Conservation (phyloP, 805 yeast genomes). For the Clavispora carvajalis region DNA sequence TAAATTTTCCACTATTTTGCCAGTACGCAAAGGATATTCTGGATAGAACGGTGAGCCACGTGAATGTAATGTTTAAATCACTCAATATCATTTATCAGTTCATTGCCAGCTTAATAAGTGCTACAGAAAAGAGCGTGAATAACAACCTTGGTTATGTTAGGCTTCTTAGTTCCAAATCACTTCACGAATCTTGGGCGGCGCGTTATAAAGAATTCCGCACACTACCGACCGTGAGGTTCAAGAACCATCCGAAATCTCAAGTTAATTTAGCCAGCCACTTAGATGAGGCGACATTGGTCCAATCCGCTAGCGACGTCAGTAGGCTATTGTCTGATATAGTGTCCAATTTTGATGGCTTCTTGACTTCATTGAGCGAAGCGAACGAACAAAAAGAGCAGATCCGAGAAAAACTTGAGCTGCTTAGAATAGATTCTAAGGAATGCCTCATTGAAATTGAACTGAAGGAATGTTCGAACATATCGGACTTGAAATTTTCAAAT, state of each 20-base stretch:
- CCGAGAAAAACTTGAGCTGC: constrained; percentile 35
- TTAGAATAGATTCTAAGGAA: constrained; percentile 33
- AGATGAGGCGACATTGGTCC: constrained; percentile 21
- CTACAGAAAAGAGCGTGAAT: constrained; percentile 43
- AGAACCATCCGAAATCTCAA: constrained; percentile 31
- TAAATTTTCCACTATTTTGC: too few relatives aligned
- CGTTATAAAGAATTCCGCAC: constrained; percentile 27
- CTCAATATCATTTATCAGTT: constrained; percentile 46
- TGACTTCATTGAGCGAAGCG: not conserved
- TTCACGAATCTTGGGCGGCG: constrained; percentile 30
- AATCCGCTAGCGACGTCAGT: constrained; percentile 25
- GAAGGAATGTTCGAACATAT: not conserved
- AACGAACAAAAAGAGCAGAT: constrained; percentile 33
- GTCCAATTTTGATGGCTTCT: constrained; percentile 25
- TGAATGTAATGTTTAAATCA: constrained; percentile 40
- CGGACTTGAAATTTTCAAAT: not conserved
- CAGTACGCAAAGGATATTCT: constrained; percentile 18
- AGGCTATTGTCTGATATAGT: constrained; percentile 27
- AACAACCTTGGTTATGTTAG: constrained; percentile 32
- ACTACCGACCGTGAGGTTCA: not conserved
- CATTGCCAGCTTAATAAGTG: constrained; percentile 42
- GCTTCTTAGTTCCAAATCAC: constrained; percentile 37
- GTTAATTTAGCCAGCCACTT: constrained; percentile 30
- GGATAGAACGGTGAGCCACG: constrained; percentile 25
- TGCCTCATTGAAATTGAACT: constrained; percentile 19